Evolutionary conservation across 1,139 yeast genomes (phyloP).

Genomic region (Yamadazyma dushanensis): DNA sequence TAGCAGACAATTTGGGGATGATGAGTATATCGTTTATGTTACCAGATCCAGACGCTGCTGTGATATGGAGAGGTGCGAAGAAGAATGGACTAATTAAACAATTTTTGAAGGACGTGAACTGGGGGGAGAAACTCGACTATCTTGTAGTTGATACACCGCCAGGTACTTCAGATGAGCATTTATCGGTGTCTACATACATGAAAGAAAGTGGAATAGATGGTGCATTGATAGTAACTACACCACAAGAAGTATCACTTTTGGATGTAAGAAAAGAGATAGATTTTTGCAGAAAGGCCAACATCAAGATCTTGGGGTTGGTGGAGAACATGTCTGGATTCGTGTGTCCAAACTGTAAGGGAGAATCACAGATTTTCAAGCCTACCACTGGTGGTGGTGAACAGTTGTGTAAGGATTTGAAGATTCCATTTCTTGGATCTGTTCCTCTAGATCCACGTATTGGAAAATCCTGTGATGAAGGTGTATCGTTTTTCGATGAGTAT

Average conservation of each 20-base stretch:
- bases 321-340: conserved; percentile 99
- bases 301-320: conserved; percentile 82
- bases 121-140: conserved; percentile 88
- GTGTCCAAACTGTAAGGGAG: conserved; percentile 90
- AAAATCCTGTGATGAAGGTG: conserved; percentile 84
- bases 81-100: conserved; percentile 92
- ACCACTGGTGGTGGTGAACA: conserved; percentile 96
- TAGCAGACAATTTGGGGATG: conserved; percentile 89
- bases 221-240: conserved; percentile 92
- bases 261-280: conserved; percentile 97
- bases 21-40: conserved; percentile 96
- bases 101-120: conserved; percentile 90
- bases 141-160: conserved; percentile 96
- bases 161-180: conserved; percentile 96
- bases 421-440: conserved; percentile 84
- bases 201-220: conserved; percentile 94
- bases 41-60: conserved; percentile 90
- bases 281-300: conserved; percentile 88
- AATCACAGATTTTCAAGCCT: conserved; percentile 86
- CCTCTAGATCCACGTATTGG: conserved; percentile 97
- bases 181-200: conserved; percentile 83
- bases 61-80: conserved; percentile 96
- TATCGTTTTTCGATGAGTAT: conserved; percentile 74
- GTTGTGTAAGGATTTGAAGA: conserved; percentile 72
- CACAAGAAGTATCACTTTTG: conserved; percentile 92